Base-by-base conservation (phyloP, 2,329 filamentous ascomycete species). In the Bisporella sp. region DNA sequence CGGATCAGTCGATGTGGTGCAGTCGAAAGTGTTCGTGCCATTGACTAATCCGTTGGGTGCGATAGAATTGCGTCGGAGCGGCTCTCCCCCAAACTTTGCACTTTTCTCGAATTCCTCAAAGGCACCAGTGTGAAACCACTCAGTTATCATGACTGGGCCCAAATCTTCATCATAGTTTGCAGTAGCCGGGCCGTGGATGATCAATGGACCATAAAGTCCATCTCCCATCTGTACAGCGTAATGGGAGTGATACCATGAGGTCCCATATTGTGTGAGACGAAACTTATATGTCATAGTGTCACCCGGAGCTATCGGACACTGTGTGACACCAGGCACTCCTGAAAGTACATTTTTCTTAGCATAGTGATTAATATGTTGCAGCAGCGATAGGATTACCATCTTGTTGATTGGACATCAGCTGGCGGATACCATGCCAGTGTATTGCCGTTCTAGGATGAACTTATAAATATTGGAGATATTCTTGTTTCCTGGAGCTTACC, bases 161-260 rank as follows among this genome's bases (percentile, higher is more conserved):
- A 63, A 48, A 49, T 68, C 65, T 21, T 60, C 57, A 51, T 87
- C 82, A 56, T 84, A 85, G 62, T 82, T 72, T 65, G 6, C 75
- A 71, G 4, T 79, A 69, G 60, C 56, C 1, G 81, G 82, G 0
- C 81, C 81, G 48, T 61, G 51, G 28, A 66, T 59, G 33, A 62
- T 31, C 8, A 66, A 63, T 9, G 64, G 44, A 12, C 64, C 62
- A 44, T 57, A 59, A 6, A 65, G 45, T 6, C 64, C 62, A 47
- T 58, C 64, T 13, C 57, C 57, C 21, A 65, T 53, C 44, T 64
- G 60, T 5, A 57, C 61, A 40, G 52, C 50, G 39, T 53, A 68
- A 53, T 73, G 71, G 5, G 59, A 59, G 54, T 71, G 69, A 42
- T 66, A 71, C 62, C 63, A 66, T 35, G 63, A 64, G 53, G 54